Base-by-base conservation (phyloP, 225 moss, liverwort and hornwort species). In the Lunularia cruciata region DNA sequence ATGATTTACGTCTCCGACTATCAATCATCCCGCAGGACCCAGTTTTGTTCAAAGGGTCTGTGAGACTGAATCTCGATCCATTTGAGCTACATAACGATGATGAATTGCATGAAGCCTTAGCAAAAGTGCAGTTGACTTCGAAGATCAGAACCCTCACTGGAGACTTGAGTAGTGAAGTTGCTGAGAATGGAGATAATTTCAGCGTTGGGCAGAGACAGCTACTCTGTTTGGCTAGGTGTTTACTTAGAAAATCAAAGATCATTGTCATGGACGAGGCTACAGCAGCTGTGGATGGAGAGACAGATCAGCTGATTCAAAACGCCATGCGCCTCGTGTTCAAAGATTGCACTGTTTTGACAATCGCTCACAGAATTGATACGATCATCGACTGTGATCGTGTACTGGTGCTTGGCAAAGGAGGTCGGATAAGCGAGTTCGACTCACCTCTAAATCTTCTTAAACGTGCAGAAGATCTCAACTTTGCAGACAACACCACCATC, bases 21-120 rank as follows among this genome's bases (percentile, higher is more conserved):
- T 98, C 96, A 11, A 98, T 98, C 13, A 98, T 98, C 40, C 96
- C 96, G 40, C 95, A 95, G 87, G 96, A 98, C 74, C 98, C 96
- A 46, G 93, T 98, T 47, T 63, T 98, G 14, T 98, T 98, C 60
- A 80, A 76, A 68, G 93, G 98, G 45, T 89, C 85, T 10, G 88
- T 98, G 47, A 83, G 98, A 69, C 51, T 85, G 73, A 98, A 98
- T 74, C 80, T 98, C 0, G 98, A 98, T 69, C 98, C 93, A 4
- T 98, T 98, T 63, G 68, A 91, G 73, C 65, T 64, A 46, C 86
- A 98, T 65, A 79, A n/a, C 20, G 98, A 93, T 49, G 27, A 70
- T 40, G 89, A 89, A 73, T 86, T 98, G 36, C 75, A 77, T 43
- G 91, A 89, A 74, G 87, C 93, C 16, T 42, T 93, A 57, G 71